Conservation (phyloP, 208 protist species). For the Wallacemonas sp. region DNA sequence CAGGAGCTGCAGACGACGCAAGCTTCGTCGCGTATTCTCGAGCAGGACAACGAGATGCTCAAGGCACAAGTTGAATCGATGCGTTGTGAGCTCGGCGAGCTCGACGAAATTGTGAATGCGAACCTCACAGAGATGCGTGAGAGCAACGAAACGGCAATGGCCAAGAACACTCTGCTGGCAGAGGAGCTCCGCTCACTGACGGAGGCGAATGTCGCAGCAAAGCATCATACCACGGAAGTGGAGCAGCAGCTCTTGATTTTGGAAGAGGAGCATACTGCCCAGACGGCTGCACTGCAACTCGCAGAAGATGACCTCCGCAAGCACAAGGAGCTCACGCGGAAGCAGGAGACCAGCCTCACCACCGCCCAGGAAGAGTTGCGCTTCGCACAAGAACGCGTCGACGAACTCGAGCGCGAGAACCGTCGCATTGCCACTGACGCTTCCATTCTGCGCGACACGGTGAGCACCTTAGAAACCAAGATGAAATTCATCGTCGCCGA, state of each 20-base stretch:
- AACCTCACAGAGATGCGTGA: conserved; percentile 82
- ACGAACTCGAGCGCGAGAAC: conserved; percentile 15
- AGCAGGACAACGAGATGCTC: conserved; percentile 65
- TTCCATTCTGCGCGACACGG: conserved; percentile 5
- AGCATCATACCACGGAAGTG: conserved; percentile 15
- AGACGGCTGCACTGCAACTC: conserved; percentile 27
- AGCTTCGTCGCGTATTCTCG: conserved; percentile 18
- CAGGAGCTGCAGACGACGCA: neutral
- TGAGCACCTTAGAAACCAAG: conserved; percentile 15
- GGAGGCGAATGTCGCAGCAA: conserved; percentile 6
- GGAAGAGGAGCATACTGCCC: conserved; percentile 27
- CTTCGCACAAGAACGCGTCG: conserved; percentile 30
- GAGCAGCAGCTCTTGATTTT: conserved; percentile 16
- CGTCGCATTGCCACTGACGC: conserved; percentile 1
- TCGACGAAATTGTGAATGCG: conserved; percentile 69
- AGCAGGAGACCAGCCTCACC: neutral
- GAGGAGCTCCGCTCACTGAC: conserved; percentile 20
- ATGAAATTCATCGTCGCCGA: conserved; percentile 23
- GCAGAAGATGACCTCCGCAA: conserved; percentile 29
- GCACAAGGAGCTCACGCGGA: conserved; percentile 10
- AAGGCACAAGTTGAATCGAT: conserved; percentile 68
- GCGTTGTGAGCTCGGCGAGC: conserved; percentile 63
- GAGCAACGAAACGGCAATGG: conserved; percentile 55
- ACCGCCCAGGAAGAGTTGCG: neutral
- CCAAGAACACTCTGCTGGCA: conserved; percentile 40